Conservation (phyloP, 805 yeast species). For the Ogataea haglerorum region DNA sequence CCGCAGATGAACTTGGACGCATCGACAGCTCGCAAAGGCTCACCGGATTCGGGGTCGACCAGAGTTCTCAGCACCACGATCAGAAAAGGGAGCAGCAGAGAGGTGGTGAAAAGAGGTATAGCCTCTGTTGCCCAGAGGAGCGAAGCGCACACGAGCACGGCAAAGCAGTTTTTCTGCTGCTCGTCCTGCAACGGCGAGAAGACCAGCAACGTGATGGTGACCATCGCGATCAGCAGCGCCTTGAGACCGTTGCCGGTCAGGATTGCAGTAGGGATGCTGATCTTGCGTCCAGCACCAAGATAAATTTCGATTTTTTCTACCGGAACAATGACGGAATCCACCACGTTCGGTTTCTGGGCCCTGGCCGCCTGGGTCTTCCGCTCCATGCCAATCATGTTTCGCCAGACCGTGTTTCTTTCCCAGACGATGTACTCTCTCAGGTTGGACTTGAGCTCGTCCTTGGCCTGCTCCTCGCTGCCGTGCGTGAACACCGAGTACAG, state of each 20-base stretch:
- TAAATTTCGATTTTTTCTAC: slow-evolving; percentile 22
- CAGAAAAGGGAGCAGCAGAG: slow-evolving; percentile 76
- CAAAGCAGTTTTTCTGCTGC: slow-evolving; percentile 77
- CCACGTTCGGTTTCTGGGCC: slow-evolving; percentile 31
- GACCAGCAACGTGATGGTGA: slow-evolving; percentile 48
- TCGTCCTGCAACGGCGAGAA: slow-evolving; percentile 58
- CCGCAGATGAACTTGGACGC: slow-evolving; percentile 79
- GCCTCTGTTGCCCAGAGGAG: slow-evolving; percentile 95
- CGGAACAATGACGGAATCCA: slow-evolving; percentile 17
- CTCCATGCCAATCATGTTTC: slow-evolving; percentile 89
- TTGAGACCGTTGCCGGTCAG: slow-evolving; percentile 40
- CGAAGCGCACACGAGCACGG: slow-evolving; percentile 77
- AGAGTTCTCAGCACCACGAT: slow-evolving; percentile 70
- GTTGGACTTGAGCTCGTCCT: slow-evolving; percentile 45
- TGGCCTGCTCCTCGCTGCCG: slow-evolving; percentile 39
- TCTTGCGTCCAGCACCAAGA: slow-evolving; percentile 29
- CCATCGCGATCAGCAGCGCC: slow-evolving; percentile 41
- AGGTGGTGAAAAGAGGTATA: slow-evolving; percentile 86
- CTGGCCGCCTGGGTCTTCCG: slow-evolving; percentile 77
- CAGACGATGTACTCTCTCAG: slow-evolving; percentile 92
- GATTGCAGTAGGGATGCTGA: slow-evolving; percentile 35
- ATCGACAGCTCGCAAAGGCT: slow-evolving; percentile 56
- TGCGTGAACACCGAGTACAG: slow-evolving; percentile 39
- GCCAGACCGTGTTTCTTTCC: slow-evolving; percentile 98
- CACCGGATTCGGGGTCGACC: slow-evolving; percentile 49